A percentile compares a stretch with the other conserved stretches of the same genome.
Conservation (phyloP, 371 early-diverging fungal species). For the Dichotomocladium elegans region DNA sequence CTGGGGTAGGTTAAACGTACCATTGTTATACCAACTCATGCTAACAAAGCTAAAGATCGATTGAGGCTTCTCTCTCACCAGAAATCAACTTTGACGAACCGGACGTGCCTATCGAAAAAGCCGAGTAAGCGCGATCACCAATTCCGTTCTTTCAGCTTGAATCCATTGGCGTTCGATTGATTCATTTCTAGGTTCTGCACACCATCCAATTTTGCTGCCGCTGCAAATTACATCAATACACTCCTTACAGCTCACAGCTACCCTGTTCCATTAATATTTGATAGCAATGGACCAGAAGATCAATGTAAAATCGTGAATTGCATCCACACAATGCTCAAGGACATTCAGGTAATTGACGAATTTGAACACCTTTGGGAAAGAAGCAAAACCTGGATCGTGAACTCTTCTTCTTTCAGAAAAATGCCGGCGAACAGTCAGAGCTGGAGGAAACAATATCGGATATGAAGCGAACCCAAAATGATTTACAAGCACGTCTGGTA, state of each 20-base stretch:
- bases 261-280: slow-evolving; percentile 34
- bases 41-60: no score
- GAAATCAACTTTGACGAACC: no score
- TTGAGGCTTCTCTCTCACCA: no score
- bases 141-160: no score
- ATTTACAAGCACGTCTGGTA: slow-evolving; percentile 14
- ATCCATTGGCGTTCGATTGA: no score
- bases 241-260: slow-evolving; percentile 37
- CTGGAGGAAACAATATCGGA: slow-evolving; percentile 6
- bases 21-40: no score
- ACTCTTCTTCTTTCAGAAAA: background rate
- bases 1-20: no score
- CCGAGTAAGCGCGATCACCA: no score
- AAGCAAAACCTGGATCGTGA: no score
- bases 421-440: slow-evolving; percentile 1
- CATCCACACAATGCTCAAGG: slow-evolving; percentile 26
- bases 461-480: slow-evolving; percentile 9
- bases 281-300: slow-evolving; percentile 22
- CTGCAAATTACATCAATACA: slow-evolving; percentile 36
- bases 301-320: slow-evolving; percentile 39
- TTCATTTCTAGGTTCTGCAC: slow-evolving; percentile 6
- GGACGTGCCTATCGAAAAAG: no score
- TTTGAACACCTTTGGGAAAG: background rate
- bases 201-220: slow-evolving; percentile 14
- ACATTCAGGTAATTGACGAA: slow-evolving; percentile 26